Conservation (phyloP, 164 flowering plant genomes). For the Malania oleifera region DNA sequence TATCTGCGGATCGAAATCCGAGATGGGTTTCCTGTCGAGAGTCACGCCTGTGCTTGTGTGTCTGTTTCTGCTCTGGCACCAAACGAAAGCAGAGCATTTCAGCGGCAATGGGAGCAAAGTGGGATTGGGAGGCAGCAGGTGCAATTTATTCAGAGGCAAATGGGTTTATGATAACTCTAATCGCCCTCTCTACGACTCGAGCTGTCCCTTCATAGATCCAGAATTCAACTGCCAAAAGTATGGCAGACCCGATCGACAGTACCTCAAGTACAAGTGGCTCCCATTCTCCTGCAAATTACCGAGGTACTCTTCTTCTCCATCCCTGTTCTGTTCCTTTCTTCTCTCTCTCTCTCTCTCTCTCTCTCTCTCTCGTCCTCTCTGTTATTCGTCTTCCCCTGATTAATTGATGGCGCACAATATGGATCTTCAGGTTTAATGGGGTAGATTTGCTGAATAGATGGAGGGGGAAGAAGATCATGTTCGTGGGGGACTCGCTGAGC, state of each 20-base stretch:
- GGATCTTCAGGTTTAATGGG: constrained; percentile 81
- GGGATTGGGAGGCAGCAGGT: constrained; percentile 19
- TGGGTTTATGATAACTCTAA: constrained; percentile 71
- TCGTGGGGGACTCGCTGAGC: constrained; percentile 83
- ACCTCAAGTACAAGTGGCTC: constrained; percentile 79
- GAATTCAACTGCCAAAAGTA: constrained; percentile 71
- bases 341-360: not conserved
- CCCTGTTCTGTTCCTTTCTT: not conserved
- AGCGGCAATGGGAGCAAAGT: constrained; percentile 3
- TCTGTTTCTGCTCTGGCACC: constrained; percentile 13
- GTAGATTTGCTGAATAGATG: constrained; percentile 46
- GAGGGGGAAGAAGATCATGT: constrained; percentile 85
- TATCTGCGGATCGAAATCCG: constrained; percentile 15
- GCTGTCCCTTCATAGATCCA: constrained; percentile 76
- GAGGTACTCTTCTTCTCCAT: constrained; percentile 28
- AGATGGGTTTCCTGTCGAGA: constrained; percentile 16
- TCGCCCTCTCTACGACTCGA: constrained; percentile 56
- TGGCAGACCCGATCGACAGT: constrained; percentile 63
- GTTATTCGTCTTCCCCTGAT: too few relatives aligned
- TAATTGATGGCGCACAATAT: constrained; percentile 10
- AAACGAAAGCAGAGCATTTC: constrained; percentile 9
- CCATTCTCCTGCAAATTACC: constrained; percentile 67
- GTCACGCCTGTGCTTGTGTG: not conserved
- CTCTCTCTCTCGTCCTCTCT: not conserved
- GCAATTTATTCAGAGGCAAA: constrained; percentile 61